A percentile compares a stretch with the other conserved stretches of the same genome.
phyloP scores from a whole-genome alignment of 441 rosid species.

The Adansonia grandidieri region DNA sequence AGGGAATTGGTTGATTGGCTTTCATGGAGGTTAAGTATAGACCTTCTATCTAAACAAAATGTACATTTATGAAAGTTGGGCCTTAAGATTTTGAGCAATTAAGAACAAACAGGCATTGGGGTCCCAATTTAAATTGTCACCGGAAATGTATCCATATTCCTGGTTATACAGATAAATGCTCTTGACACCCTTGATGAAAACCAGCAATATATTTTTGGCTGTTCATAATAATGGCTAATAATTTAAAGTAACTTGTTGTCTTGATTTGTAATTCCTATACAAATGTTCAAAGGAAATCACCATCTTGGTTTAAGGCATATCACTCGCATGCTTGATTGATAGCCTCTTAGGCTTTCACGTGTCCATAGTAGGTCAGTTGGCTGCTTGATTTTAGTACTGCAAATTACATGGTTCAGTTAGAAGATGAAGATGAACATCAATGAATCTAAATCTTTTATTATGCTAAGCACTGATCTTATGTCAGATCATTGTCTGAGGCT shows the following conservation, averaged over 20 bases:
- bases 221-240: neutral
- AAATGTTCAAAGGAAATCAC: neutral
- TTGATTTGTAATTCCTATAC: neutral
- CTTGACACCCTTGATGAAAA: too few species aligned
- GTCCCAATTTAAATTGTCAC: too few species aligned
- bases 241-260: neutral
- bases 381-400: neutral
- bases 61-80: neutral
- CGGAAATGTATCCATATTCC: too few species aligned
- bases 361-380: constrained; percentile 12
- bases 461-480: neutral
- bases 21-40: constrained; percentile 55
- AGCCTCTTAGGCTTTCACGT: constrained; percentile 56
- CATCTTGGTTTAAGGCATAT: constrained; percentile 54
- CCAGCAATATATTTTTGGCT: neutral
- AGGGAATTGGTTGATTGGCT: constrained; percentile 74
- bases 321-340: constrained; percentile 62
- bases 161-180: too few species aligned
- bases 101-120: neutral
- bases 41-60: neutral
- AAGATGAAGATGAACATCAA: neutral
- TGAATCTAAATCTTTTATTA: neutral
- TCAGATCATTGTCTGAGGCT: too few species aligned
- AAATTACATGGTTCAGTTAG: neutral
- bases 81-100: neutral